Conservation (phyloP, 2,329 filamentous ascomycete species). For the Monosporascus cannonballus region DNA sequence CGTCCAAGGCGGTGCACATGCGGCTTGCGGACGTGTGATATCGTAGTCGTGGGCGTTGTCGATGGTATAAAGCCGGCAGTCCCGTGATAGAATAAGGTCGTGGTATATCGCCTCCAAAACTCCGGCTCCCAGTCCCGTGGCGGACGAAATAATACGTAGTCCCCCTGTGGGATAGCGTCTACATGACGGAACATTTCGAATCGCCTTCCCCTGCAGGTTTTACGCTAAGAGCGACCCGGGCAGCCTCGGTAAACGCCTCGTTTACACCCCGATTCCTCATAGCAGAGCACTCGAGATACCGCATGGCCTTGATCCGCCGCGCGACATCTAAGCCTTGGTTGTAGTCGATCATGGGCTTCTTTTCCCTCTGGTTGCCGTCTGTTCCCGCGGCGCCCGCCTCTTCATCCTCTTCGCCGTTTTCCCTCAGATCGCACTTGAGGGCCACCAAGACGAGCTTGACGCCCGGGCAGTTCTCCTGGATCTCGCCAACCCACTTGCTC, state of each 20-base stretch:
- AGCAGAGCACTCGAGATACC: conserved; percentile 96
- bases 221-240: conserved; percentile 79
- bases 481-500: conserved; percentile 97
- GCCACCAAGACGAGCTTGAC: conserved; percentile 94
- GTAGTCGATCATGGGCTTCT: conserved; percentile 77
- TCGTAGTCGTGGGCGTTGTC: background rate
- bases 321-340: conserved; percentile 88
- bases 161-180: background rate
- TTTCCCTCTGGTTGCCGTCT: conserved; percentile 41
- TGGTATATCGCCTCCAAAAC: background rate
- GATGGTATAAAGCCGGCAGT: background rate
- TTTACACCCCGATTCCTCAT: conserved; percentile 98
- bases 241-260: conserved; percentile 96
- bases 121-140: background rate
- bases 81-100: background rate
- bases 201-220: conserved; percentile 57
- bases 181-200: conserved; percentile 57
- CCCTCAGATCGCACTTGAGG: conserved; percentile 92
- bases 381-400: conserved; percentile 39
- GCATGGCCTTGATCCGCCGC: conserved; percentile 81
- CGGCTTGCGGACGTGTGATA: too few relatives aligned
- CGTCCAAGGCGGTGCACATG: too few relatives aligned
- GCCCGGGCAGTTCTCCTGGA: conserved; percentile 92
- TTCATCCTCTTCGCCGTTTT: conserved; percentile 67
- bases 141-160: background rate